Base-by-base conservation (phyloP, 2,329 filamentous ascomycete genomes). In the Madurella mycetomatis region DNA sequence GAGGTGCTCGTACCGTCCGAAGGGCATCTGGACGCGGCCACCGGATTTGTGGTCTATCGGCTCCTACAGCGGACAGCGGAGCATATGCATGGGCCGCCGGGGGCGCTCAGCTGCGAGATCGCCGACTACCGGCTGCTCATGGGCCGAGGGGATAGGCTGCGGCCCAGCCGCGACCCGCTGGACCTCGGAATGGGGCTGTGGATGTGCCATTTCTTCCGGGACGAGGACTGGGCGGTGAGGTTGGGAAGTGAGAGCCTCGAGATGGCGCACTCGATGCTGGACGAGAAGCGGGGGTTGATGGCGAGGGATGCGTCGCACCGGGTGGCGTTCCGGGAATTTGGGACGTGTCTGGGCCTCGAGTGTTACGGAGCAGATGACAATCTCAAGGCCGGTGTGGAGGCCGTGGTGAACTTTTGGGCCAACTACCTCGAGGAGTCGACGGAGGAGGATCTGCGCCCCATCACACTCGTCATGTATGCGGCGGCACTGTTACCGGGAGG, bases 111-210 rank as follows among this genome's bases (percentile, higher is more conserved):
- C 2, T 65, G 72, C 9, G 80, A 83, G 60, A 80, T 82, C n/a
- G 67, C 62, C 0, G 77, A 82, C 47, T 83, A 83, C 58, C 66
- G 70, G 47, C 68, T 67, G 11, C 70, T 82, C 2, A 77, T 82
- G 71, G 64, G 66, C 19, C 65, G 70, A 0, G 74, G 75, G 48
- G 74, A 74, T 1, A 65, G 70, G 16, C 64, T 76, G 47, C 72
- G 70, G 41, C 69, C 75, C 2, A 79, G 76, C 30, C 65, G 63
- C 4, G 81, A 83, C 64, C 67, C 75, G 16, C 64, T 83, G n/a
- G 81, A 84, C 61, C 63, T 84, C 42, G 81, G 81, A 0, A 83
- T 84, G 81, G 76, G 78, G 1, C 62, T 84, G 25, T 84, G 81
- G 80, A 76, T 76, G 43, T 71, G 72, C 18, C 79, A 82, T 56